Percentiles rank a stretch among this genome's conserved stretches.
Conservation (phyloP, 129 eudicot species). For the Artemisia tridentata region DNA sequence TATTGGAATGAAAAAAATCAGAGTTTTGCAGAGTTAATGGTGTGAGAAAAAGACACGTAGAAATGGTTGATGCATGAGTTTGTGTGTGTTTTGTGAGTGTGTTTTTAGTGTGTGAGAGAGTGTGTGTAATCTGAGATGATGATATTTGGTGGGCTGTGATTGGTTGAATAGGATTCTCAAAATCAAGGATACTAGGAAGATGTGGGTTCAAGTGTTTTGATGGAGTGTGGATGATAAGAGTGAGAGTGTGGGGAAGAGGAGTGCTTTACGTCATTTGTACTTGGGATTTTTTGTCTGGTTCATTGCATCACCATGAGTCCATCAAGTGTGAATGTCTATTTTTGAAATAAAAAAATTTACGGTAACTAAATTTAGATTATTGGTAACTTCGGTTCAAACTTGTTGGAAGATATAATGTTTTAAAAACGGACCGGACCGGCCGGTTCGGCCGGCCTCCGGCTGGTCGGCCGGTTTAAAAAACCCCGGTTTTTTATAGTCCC, state of each 20-base stretch:
- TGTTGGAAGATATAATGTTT: too few relatives aligned
- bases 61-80: conserved; percentile 43
- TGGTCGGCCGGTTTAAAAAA: too few relatives aligned
- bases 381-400: too few relatives aligned
- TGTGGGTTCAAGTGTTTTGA: conserved; percentile 11
- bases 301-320: too few relatives aligned
- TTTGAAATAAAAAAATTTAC: neutral
- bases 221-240: conserved; percentile 44
- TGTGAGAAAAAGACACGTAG: conserved; percentile 64
- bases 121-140: conserved; percentile 40
- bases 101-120: conserved; percentile 10
- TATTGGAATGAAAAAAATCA: conserved; percentile 10
- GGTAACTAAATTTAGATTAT: too few relatives aligned
- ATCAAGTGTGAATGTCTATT: too few relatives aligned
- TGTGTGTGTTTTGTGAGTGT: conserved; percentile 34
- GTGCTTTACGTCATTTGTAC: conserved; percentile 5
- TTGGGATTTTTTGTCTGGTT: neutral
- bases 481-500: too few relatives aligned
- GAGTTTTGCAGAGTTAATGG: conserved; percentile 53
- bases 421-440: too few relatives aligned
- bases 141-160: conserved; percentile 62
- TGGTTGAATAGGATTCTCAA: conserved; percentile 74
- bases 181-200: conserved; percentile 5
- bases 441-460: too few relatives aligned
- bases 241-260: conserved; percentile 27